Percentiles rank a stretch among this genome's conserved stretches.
Evolutionary conservation across 495 filamentous ascomycete species (phyloP).

Genomic region (Trichoderma asperelloides): DNA sequence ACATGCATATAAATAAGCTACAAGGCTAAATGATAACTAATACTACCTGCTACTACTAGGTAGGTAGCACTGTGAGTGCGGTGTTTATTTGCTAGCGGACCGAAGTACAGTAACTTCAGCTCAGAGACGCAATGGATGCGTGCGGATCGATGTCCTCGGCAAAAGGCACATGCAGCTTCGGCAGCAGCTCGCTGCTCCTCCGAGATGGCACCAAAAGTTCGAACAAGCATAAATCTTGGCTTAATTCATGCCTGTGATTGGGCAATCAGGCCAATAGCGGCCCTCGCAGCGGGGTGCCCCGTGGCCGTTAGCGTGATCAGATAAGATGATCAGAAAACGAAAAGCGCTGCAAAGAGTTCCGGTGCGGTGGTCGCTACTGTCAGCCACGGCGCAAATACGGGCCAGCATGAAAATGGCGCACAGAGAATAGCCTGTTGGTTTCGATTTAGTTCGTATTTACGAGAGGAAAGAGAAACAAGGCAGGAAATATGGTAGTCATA

Average conservation of each 20-base stretch:
- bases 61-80: no score
- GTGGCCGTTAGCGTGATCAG: neutral
- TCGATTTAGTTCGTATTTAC: no score
- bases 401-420: neutral
- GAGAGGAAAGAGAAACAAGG: no score
- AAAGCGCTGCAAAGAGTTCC: neutral
- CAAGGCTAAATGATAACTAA: neutral
- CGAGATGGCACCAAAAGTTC: neutral
- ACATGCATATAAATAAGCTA: neutral
- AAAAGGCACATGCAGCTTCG: no score
- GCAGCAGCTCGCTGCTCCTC: no score
- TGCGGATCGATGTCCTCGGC: no score
- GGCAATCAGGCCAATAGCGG: neutral
- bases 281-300: neutral
- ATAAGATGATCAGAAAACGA: neutral
- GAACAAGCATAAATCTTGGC: neutral
- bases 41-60: no score
- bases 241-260: neutral
- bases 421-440: neutral
- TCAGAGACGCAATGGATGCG: no score
- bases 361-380: neutral
- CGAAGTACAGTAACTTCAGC: no score
- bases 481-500: neutral
- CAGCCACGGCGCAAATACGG: no score
- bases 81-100: no score